A percentile compares a stretch with the other conserved stretches of the same genome.
phyloP scores from a whole-genome alignment of 1,284 basidiomycete species.

The Apiotrichum gamsii region DNA sequence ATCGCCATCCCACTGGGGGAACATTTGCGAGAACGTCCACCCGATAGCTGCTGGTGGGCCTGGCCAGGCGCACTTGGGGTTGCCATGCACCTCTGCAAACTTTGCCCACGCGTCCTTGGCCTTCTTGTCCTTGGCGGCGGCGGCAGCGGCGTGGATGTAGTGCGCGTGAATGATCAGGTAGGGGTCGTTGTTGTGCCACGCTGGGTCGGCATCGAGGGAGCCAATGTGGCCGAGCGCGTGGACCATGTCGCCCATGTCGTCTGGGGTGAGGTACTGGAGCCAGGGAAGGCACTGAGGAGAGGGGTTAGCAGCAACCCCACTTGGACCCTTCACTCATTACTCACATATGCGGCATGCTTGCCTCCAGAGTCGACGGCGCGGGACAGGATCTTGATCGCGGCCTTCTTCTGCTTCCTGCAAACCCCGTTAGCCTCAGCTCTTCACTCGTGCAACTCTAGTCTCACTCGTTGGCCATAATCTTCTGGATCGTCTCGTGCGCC shows the following conservation, averaged over 20 bases:
- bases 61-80: not conserved
- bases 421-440: no score
- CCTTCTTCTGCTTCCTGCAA: no score
- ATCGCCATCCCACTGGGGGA: slow-evolving; percentile 1
- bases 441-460: no score
- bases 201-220: not conserved
- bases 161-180: not conserved
- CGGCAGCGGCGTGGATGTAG: not conserved
- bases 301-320: no score
- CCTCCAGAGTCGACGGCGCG: no score
- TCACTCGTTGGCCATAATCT: no score
- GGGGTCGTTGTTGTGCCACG: not conserved
- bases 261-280: not conserved
- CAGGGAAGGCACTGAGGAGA: no score
- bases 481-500: no score
- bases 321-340: no score
- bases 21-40: not conserved
- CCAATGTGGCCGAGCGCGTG: not conserved
- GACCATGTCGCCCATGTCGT: not conserved
- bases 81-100: not conserved
- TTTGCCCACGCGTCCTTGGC: not conserved
- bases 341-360: no score
- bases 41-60: not conserved
- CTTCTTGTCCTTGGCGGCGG: not conserved
- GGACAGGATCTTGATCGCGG: no score